Base-by-base conservation (phyloP, 2,329 filamentous ascomycete genomes). In the Exophiala mesophila region DNA sequence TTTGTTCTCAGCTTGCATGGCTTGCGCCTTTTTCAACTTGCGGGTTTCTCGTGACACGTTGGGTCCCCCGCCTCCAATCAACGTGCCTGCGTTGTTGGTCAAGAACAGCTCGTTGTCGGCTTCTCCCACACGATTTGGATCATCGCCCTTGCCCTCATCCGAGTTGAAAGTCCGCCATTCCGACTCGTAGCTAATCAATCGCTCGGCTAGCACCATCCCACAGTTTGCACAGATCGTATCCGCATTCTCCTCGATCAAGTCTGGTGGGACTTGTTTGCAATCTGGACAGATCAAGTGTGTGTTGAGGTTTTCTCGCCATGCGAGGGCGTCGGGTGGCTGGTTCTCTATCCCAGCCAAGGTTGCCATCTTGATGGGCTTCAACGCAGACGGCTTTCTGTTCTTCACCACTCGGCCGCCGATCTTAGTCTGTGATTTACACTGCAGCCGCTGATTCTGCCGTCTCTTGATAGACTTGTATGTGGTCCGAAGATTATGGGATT, bases 101-200 rank as follows among this genome's bases (percentile, higher is more conserved):
- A 86, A 86, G 54, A 97, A 94, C 31, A 98, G 80, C 40, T 87
- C 83, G 60, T 97, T 96, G 47, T 84, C 83, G 4, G 85, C 86
- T 57, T 97, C 92, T 71, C 92, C 92, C 53, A 98, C 90, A 88
- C 92, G 92, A 45, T 88, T 96, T 3, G 94, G 92, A 55, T 98
- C 92, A 57, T 97, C 94, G 34, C 52, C 53, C 59, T 87, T 88
- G 64, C 95, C 88, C 63, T 98, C 94, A 60, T 98, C 92, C 63
- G 97, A 97, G 61, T 89, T 88, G 69, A 98, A 98, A 1, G 92
- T 98, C 62, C 92, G 87, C 92, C 92, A 98, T 70, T 98, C 92
- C 35, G 88, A 95, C 50, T 94, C 85, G 48, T 87, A 94, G 62
- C 98, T 94, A 60, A 98, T 89, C 62, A 92, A 88, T 54, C 88